Evolutionary conservation across 805 yeast genomes (phyloP).

Genomic region (Nakazawaea pomicola): DNA sequence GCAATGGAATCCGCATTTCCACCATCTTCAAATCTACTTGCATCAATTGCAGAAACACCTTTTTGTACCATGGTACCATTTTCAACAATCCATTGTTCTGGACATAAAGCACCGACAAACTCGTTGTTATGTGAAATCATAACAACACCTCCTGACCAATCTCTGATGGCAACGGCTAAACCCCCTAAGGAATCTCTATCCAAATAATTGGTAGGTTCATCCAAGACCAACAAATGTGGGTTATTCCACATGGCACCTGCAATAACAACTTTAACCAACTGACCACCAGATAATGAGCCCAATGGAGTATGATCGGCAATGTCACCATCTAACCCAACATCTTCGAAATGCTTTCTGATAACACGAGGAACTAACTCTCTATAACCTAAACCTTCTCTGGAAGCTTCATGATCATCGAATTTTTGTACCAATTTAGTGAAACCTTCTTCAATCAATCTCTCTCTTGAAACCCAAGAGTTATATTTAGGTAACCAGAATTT

Average conservation of each 20-base stretch:
- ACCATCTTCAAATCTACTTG: slow-evolving; percentile 77
- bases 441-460: slow-evolving; percentile 73
- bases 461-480: slow-evolving; percentile 92
- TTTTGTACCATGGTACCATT: slow-evolving; percentile 84
- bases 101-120: slow-evolving; percentile 95
- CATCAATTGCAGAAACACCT: slow-evolving; percentile 73
- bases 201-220: slow-evolving; percentile 97
- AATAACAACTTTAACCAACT: slow-evolving; percentile 94
- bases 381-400: slow-evolving; percentile 98
- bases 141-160: slow-evolving; percentile 97
- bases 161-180: slow-evolving; percentile 93
- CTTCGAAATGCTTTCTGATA: slow-evolving; percentile 94
- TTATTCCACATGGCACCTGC: slow-evolving; percentile 99
- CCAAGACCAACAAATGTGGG: slow-evolving; percentile 92
- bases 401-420: slow-evolving; percentile 98
- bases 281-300: slow-evolving; percentile 97
- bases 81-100: slow-evolving; percentile 97
- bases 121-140: slow-evolving; percentile 98
- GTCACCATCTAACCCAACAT: slow-evolving; percentile 95
- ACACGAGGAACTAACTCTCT: slow-evolving; percentile 90
- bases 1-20: slow-evolving; percentile 45
- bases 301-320: slow-evolving; percentile 97
- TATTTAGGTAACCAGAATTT: slow-evolving; percentile 84
- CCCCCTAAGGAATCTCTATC: slow-evolving; percentile 99
- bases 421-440: slow-evolving; percentile 89